These are phyloP conservation scores for Sutorius australiensis DNA, from an alignment of 768 basidiomycete species.

Conservation along the genomic window DNA sequence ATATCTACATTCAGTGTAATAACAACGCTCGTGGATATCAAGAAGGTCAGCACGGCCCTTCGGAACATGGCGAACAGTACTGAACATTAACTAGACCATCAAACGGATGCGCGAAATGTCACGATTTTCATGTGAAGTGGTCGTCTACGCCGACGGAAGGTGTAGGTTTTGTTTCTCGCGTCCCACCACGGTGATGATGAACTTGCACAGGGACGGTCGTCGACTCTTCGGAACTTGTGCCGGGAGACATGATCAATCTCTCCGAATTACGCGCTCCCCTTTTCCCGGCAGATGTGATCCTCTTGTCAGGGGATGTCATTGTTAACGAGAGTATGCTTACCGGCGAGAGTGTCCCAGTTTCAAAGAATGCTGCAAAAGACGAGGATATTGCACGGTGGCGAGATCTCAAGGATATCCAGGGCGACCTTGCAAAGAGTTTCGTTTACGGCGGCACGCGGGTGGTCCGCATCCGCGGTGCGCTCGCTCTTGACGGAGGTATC, in stretches of 20 bases:
- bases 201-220: constrained; percentile 54
- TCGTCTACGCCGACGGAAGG: constrained; percentile 60
- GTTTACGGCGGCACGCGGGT: constrained; percentile 89
- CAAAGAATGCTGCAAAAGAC: constrained; percentile 82
- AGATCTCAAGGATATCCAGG: constrained; percentile 52
- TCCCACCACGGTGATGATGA: neutral
- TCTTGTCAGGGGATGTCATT: constrained; percentile 94
- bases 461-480: constrained; percentile 72
- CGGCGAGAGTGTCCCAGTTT: constrained; percentile 96
- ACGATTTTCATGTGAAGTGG: constrained; percentile 74
- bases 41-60: constrained; percentile 52
- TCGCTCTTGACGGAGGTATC: constrained; percentile 47
- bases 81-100: constrained; percentile 60
- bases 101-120: constrained; percentile 96
- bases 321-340: constrained; percentile 99
- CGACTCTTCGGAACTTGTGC: constrained; percentile 78
- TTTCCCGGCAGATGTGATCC: constrained; percentile 87
- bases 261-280: constrained; percentile 66
- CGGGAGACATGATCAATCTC: constrained; percentile 92
- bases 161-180: constrained; percentile 49
- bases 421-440: constrained; percentile 76
- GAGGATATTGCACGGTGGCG: constrained; percentile 71
- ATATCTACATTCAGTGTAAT: constrained; percentile 83
- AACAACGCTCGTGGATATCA: constrained; percentile 89
- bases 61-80: neutral